Base-by-base conservation (phyloP, 768 basidiomycete genomes). In the Macrolepiota fuliginosa region DNA sequence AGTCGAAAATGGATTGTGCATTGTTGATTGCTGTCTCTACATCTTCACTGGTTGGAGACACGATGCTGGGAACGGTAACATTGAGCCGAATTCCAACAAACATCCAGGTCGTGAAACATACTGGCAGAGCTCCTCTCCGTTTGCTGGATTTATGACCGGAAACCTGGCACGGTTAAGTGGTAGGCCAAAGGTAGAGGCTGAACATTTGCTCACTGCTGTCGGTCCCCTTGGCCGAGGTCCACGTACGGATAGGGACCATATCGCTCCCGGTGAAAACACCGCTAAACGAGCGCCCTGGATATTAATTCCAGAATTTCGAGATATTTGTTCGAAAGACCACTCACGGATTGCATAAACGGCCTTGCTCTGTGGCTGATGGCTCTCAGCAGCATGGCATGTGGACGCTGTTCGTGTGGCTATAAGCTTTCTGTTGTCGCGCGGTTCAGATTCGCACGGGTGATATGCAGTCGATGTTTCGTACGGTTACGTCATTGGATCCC, bases 111-210 rank as follows among this genome's bases (percentile, higher is more conserved):
- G 19, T 36, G 24, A 46, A 40, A 51, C 58, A 63, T 69, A 89
- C 90, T 73, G 80, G 76, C 77, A 84, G 36, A 91, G 69, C 12
- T 75, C 68, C 57, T 87, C 75, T 32, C 88, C 85, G 1, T 81
- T 90, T 2, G 91, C 89, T 11, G 91, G 91, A 70, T 91, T 91
- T 47, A 69, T 68, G 7, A 92, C 82, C 15, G 69, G 67, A 56
- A 89, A 79, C 85, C 52, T 57, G 88, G 56, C 42, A 53, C 9
- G 11, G 24, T 36, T 45, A 17, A 40, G 37, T 27, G 1, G 2
- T 3, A 27, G 35, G 15, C 6, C 10, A 17, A 2, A 19, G 49
- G 12, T 11, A 10, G 13, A 37, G 12, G 45, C 11, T 24, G 6
- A 19, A 7, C 5, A 29, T 27, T 10, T 29, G 58, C 72, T 62